Base-by-base conservation (phyloP, 345 rosid genomes). In the Brassica carinata region DNA sequence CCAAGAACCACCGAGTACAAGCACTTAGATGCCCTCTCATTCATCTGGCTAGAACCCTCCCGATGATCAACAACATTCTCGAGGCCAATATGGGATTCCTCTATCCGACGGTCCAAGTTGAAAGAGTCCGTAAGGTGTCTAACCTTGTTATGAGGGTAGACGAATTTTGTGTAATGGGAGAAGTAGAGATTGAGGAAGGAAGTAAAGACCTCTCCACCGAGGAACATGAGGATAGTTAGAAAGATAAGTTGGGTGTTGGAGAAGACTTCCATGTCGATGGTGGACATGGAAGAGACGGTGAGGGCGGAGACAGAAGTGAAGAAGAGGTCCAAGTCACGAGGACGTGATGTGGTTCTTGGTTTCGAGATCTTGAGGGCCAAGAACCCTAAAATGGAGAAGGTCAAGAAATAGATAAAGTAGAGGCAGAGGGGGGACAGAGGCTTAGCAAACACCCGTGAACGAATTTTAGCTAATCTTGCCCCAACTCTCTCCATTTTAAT, bases 201-300 rank as follows among this genome's bases (percentile, higher is more conserved):
- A 30, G 81, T 69, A 83, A 91, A 90, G 75, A 90, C 78, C 27
- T 93, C 96, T 0, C 93, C 94, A 1, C 98, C 97, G 0, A 83
- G 18, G 8, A 90, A 61, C 91, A 90, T 90, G 19, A 93, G 70
- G 51, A 87, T 14, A 11, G 87, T 87, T 19, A 93, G 18, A 45
- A 91, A 1, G 2, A 87, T 19, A 51, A 93, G 93, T 70, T 93
- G 94, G 48, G 82, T 1, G 36, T 89, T 89, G 7, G 97, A 91
- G 79, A 90, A 91, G 72, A 84, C 90, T 81, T 94, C 98, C 96
- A 94, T 90, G 75, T 94, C 97, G 0, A 94, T 81, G 0, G 94
- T 85, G 17, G 90, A 86, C 97, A 94, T 88, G 82, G 96, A 90
- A 3, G 98, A 90, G 40, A 85, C 85, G 0, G 98, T 87, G 7